These are phyloP conservation scores for Pichia occidentalis DNA, from an alignment of 805 yeast genomes.

Conservation along the genomic window DNA sequence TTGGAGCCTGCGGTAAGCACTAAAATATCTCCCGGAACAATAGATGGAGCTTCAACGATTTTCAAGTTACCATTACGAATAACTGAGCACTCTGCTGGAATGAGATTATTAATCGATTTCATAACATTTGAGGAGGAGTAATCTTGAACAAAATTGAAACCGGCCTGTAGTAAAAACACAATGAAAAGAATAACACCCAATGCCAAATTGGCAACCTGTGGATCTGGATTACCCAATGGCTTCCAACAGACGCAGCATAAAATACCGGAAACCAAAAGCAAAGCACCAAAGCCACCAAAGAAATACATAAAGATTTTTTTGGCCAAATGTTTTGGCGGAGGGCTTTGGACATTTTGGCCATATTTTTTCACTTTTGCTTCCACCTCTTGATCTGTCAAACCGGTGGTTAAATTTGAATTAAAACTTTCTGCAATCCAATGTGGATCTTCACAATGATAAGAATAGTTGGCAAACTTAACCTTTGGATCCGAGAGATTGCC, in stretches of 20 bases:
- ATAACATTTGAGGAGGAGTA: conserved; percentile 41
- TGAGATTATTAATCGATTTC: conserved; percentile 39
- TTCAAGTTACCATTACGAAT: conserved; percentile 30
- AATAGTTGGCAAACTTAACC: conserved; percentile 1
- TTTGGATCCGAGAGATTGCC: conserved; percentile 1
- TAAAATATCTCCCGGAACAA: conserved; percentile 42
- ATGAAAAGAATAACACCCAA: too few relatives aligned
- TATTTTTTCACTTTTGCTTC: conserved; percentile 9
- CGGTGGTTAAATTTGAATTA: not conserved
- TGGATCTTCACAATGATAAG: conserved; percentile 4
- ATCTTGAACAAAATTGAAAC: conserved; percentile 32
- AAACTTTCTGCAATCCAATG: conserved; percentile 2
- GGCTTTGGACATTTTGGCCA: conserved; percentile 35
- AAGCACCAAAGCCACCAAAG: conserved; percentile 44
- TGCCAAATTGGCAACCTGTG: conserved; percentile 34
- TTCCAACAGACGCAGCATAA: conserved; percentile 40
- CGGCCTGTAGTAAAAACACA: too few relatives aligned
- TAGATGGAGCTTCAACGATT: conserved; percentile 30
- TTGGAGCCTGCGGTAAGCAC: conserved; percentile 34
- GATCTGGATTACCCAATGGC: conserved; percentile 41
- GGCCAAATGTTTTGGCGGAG: conserved; percentile 31
- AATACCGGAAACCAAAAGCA: conserved; percentile 37
- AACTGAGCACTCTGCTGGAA: too few relatives aligned
- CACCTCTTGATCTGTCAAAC: not conserved
- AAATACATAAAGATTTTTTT: conserved; percentile 33